These are phyloP conservation scores for Diaporthe capsici DNA, from an alignment of 2,329 filamentous ascomycete species.

Conservation along the genomic window DNA sequence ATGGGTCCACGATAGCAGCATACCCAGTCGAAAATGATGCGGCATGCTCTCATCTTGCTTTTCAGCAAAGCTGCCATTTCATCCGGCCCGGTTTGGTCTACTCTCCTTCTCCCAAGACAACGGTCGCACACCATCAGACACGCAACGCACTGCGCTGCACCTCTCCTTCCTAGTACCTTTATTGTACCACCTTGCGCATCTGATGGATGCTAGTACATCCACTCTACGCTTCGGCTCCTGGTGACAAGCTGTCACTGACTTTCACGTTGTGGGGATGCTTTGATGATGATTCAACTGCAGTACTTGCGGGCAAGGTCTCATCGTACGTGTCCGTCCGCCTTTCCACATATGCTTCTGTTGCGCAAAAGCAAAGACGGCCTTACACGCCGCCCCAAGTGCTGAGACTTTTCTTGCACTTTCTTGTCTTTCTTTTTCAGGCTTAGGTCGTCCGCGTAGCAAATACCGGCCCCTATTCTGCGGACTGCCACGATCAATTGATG, in stretches of 20 bases:
- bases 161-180: slow-evolving; percentile 27
- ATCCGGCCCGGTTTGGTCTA: slow-evolving; percentile 34
- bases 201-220: slow-evolving; percentile 12
- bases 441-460: slow-evolving; percentile 38
- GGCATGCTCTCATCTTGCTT: slow-evolving; percentile 35
- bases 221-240: slow-evolving; percentile 13
- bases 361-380: slow-evolving; percentile 33
- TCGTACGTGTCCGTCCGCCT: slow-evolving; percentile 9
- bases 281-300: slow-evolving; percentile 20
- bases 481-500: slow-evolving; percentile 32
- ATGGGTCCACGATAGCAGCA: slow-evolving; percentile 36
- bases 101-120: slow-evolving; percentile 21
- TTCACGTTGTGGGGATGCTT: slow-evolving; percentile 35
- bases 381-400: background rate
- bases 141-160: background rate
- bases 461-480: slow-evolving; percentile 37
- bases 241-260: slow-evolving; percentile 27
- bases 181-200: slow-evolving; percentile 24
- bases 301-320: slow-evolving; percentile 11
- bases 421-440: slow-evolving; percentile 33
- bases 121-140: slow-evolving; percentile 19
- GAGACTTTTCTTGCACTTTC: slow-evolving; percentile 15
- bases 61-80: slow-evolving; percentile 20
- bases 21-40: slow-evolving; percentile 31
- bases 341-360: slow-evolving; percentile 20